Evolutionary conservation across 257 asterid genomes (phyloP), one percentile per base, ranked within the genome.

Genomic region (Salvia rosmarinus): DNA sequence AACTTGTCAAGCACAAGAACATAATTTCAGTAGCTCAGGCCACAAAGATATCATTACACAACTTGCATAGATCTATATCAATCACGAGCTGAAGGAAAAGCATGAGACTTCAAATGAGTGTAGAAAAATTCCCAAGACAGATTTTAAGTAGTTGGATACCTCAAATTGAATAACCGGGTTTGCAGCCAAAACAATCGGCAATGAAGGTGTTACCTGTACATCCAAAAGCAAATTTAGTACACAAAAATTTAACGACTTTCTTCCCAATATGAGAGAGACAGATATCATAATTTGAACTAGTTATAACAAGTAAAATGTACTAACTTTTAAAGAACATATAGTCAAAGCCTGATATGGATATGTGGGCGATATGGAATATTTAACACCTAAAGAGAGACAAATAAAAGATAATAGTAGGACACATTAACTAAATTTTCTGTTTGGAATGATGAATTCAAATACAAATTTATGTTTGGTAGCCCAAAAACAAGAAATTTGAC

Each of bases 181-280:
- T 44, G 89, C 85, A 60, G 95, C 96, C 74, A 91, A 71, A 68
- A 82, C 40, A 76, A 91, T 77, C 21, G 98, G 98, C 74, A 88
- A 87, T 19, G 96, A 75, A 59, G 99, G 98, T 30, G 97, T 91
- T 47, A 89, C 98, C 98, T 95, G 75, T 83, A 80, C 71, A 83
- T 58, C 30, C 46, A 65, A 74, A 77, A 70, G 57, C 55, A 73
- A 49, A 71, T 40, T 83, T 55, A 82, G 66, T 58, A 74, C 40
- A 50, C n/a, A 68, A 21, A 9, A 0, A 7, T 28, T 75, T 60
- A 40, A 25, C 40, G 61, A 42, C 20, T 6, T 34, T 25, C 43
- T 9, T 69, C 16, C 30, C 25, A 17, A 64, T n/a, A 61, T 39
- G 60, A 62, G n/a, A n/a, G n/a, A n/a, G n/a, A n/a, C 43, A 37